These are phyloP conservation scores for Pleurotus eryngii DNA, from an alignment of 768 basidiomycete genomes.

Conservation along the genomic window DNA sequence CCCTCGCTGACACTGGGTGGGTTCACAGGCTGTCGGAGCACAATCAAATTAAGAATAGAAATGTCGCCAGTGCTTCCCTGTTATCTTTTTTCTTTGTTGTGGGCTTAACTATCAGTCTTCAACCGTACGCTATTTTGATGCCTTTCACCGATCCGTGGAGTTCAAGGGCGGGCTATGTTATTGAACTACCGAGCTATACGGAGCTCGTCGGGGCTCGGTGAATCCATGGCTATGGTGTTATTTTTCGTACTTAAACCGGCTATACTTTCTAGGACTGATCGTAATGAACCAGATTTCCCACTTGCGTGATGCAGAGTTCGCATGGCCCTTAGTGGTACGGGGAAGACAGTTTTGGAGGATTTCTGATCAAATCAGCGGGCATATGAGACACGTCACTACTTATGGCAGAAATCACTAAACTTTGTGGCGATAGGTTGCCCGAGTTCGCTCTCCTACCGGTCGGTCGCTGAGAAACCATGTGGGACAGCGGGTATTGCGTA, in stretches of 20 bases:
- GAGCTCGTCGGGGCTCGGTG: no score
- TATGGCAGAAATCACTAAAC: no score
- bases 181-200: no score
- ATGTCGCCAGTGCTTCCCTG: constrained; percentile 3
- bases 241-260: no score
- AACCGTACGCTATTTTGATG: constrained; percentile 5
- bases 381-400: no score
- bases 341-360: no score
- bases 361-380: no score
- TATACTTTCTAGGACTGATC: not conserved
- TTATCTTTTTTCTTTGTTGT: not conserved
- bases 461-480: not conserved
- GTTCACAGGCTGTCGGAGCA: constrained; percentile 58
- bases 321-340: not conserved
- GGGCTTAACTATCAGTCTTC: not conserved
- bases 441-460: not conserved
- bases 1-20: not conserved
- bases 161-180: no score
- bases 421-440: no score
- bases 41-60: constrained; percentile 51
- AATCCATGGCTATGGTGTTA: no score
- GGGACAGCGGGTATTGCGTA: constrained; percentile 4
- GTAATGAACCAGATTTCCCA: not conserved
- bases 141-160: not conserved
- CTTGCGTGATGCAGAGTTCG: not conserved